Base-by-base conservation (phyloP, 208 protist genomes). In the Wallacemonas rigidus region DNA sequence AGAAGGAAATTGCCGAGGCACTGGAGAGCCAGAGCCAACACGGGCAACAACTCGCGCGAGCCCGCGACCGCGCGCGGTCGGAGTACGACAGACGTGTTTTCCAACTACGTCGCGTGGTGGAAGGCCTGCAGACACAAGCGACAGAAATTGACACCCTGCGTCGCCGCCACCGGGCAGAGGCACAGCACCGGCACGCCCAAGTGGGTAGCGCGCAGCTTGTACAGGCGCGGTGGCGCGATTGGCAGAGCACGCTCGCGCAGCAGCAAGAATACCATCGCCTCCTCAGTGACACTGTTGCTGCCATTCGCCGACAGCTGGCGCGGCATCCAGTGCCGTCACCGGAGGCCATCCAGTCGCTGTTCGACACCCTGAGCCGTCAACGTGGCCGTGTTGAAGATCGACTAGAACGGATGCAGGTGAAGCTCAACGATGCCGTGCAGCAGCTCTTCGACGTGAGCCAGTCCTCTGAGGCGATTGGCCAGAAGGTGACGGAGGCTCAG, bases 331-430 rank as follows among this genome's bases (percentile, higher is more conserved):
- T 53, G 6, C 55, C 73, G 26, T 81, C 83, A 2, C 56, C 71
- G 5, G 65, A 61, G 8, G 70, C 70, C 8, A 67, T 93, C 44
- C 67, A 74, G 8, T 39, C 76, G 14, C 58, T 81, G 15, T 40
- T 75, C 38, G 44, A 68, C 9, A 69, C 73, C 3, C 67, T 90
- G 7, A 55, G 80, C 36, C 78, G 58, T 26, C 71, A 82, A 35
- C 65, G 79, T 17, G 62, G 62, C 40, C 58, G 77, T 1, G 47
- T 89, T 14, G 85, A 89, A 53, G 63, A 83, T 38, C 80, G 75
- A 3, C 50, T 90, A 2, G 79, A 81, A 44, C 75, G 78, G 15
- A 69, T 76, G 43, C 72, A 64, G 50, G 56, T 45, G 67, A 74
- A 70, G 14, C 72, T 81, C 3, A 45, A 61, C 12, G 55, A 17